Evolutionary conservation across 345 rosid species (phyloP), one percentile per base, ranked within the genome.

Genomic region (Dimocarpus longan): DNA sequence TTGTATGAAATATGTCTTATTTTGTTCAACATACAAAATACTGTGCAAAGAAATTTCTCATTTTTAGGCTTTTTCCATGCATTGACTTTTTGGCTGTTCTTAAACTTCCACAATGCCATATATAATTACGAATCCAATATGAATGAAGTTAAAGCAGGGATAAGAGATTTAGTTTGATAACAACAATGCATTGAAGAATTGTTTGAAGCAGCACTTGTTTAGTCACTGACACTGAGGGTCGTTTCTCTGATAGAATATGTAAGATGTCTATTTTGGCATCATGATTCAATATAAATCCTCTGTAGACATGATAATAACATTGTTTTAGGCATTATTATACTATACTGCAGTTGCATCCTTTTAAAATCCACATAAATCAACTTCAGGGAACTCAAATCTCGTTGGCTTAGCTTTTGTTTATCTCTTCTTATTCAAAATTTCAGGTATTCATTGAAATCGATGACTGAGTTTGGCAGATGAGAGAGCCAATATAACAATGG

Each of bases 401-500:
- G 5, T 13, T 50, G 54, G 16, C 16, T 50, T 50, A 13, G 56
- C 15, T 3, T 50, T 13, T 19, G 15, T 5, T 54, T 54, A 8
- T 60, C 11, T 21, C 4, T 32, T 3, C 66, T 60, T 16, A 11
- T 11, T 60, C 28, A n/a, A 22, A 60, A 60, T 22, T 60, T 22
- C 66, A 60, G 66, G 66, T 60, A 22, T 60, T 60, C 66, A n/a
- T 10, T 60, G 28, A 65, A 65, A 65, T 24, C 24, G 68, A 32
- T 28, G 68, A 65, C 68, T n/a, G 19, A 24, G 68, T 24, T 32
- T 32, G 68, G 16, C 8, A 65, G 68, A 65, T 24, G 16, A 15
- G 68, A 28, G 7, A 65, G 11, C 68, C 42, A 28, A 65, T 32
- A 28, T 65, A 65, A 65, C 37, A 24, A 13, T 28, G 19, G 40